A percentile compares a stretch with the other conserved stretches of the same genome.
Evolutionary conservation across 768 basidiomycete genomes (phyloP).

Genomic region (Leccinum truebloodii): DNA sequence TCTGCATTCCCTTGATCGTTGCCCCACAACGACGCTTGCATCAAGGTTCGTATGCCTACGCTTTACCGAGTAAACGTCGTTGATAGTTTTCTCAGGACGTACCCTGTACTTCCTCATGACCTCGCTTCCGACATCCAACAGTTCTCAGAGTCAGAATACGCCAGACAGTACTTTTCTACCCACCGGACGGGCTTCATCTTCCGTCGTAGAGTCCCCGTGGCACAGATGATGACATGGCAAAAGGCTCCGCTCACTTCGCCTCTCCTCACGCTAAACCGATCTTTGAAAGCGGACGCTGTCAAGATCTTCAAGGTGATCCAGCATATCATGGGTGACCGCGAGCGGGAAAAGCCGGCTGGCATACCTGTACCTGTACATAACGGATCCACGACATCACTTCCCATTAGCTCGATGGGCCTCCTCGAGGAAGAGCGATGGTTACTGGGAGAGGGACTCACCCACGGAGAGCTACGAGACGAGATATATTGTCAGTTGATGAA

Average conservation of each 20-base stretch:
- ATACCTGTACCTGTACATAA: conserved; percentile 48
- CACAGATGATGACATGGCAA: conserved; percentile 91
- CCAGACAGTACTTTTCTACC: conserved; percentile 85
- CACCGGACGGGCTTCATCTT: conserved; percentile 90
- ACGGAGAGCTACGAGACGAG: conserved; percentile 89
- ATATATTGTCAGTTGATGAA: conserved; percentile 94
- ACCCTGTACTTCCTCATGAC: conserved; percentile 77
- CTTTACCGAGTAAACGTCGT: neutral
- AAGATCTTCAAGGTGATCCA: conserved; percentile 89
- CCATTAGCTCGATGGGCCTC: conserved; percentile 44
- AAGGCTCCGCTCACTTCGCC: conserved; percentile 74
- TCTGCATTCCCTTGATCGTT: conserved; percentile 15
- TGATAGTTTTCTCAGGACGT: conserved; percentile 48
- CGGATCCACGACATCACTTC: conserved; percentile 44
- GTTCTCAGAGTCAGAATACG: conserved; percentile 85
- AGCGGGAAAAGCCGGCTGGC: conserved; percentile 61
- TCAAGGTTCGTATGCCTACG: conserved; percentile 55
- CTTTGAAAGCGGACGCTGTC: conserved; percentile 74
- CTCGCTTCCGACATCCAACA: conserved; percentile 84
- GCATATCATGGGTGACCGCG: conserved; percentile 91
- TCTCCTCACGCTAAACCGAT: conserved; percentile 66
- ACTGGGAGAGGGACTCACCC: conserved; percentile 71
- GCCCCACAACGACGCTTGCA: conserved; percentile 48
- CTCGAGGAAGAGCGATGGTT: conserved; percentile 90
- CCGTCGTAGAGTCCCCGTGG: conserved; percentile 76